These are phyloP conservation scores for Pseudonectria foliicola DNA, from an alignment of 2,329 filamentous ascomycete species.

Conservation along the genomic window DNA sequence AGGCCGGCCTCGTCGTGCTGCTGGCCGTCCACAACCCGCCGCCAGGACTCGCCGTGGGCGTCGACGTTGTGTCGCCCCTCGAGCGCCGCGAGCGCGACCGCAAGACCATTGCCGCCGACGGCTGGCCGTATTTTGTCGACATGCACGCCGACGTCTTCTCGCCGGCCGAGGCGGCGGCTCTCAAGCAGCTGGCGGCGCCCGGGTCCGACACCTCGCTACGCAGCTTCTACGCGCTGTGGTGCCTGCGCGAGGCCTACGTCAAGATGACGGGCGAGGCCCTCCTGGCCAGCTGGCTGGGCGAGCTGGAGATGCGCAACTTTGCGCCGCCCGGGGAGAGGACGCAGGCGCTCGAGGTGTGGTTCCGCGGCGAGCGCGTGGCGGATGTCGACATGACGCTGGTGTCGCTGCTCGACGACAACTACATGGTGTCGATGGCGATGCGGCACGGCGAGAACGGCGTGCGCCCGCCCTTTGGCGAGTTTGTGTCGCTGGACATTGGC, in stretches of 20 bases:
- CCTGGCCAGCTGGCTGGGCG: slow-evolving; percentile 62
- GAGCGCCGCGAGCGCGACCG: slow-evolving; percentile 61
- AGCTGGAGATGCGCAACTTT: slow-evolving; percentile 62
- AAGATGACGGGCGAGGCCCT: slow-evolving; percentile 78
- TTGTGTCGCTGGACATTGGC: slow-evolving; percentile 37
- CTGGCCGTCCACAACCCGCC: slow-evolving; percentile 41
- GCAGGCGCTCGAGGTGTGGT: slow-evolving; percentile 23
- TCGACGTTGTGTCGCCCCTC: slow-evolving; percentile 68
- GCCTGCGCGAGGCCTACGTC: slow-evolving; percentile 72
- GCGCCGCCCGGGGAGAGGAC: slow-evolving; percentile 40
- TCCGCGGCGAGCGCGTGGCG: slow-evolving; percentile 22
- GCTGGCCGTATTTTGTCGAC: slow-evolving; percentile 62
- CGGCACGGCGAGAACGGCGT: slow-evolving; percentile 35
- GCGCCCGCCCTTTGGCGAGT: slow-evolving; percentile 33
- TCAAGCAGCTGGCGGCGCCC: slow-evolving; percentile 41
- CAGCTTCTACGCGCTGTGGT: slow-evolving; percentile 72
- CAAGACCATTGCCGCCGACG: slow-evolving; percentile 46
- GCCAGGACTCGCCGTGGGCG: slow-evolving; percentile 48
- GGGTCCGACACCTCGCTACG: slow-evolving; percentile 51
- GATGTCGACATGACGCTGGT: slow-evolving; percentile 29
- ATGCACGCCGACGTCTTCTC: slow-evolving; percentile 67
- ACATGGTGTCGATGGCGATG: slow-evolving; percentile 48
- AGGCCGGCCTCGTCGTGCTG: slow-evolving; percentile 66
- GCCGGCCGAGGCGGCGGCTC: slow-evolving; percentile 51
- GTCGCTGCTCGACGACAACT: slow-evolving; percentile 38